Evolutionary conservation across 1,284 basidiomycete species (phyloP), one percentile per base, ranked within the genome.

Genomic region (Moesziomyces sp.): DNA sequence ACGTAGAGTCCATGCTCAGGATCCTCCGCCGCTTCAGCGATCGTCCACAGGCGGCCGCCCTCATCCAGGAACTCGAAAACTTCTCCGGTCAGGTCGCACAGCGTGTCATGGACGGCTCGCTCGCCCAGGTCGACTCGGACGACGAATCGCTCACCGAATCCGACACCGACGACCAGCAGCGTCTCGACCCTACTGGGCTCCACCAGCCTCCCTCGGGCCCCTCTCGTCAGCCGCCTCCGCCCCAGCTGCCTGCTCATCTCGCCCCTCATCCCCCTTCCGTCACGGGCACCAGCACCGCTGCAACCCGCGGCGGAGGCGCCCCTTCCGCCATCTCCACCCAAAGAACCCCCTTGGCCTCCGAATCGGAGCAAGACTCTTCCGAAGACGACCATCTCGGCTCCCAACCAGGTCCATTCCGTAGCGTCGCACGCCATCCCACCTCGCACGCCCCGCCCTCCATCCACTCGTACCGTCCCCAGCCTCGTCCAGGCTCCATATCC

Each of bases 1-100:
- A 97, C 85, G 92, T 96, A 4, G 91, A 93, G 69, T 92, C 92
- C 16, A 85, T 97, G 60, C 84, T 95, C 52, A 93, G 93, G 87
- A 92, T 92, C 16, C 85, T 94, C 64, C 88, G 90, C 69, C 92
- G 90, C 81, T 93, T 93, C 82, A 90, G 91, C 6, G 92, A 93
- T 81, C 91, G 91, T 79, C 92, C 91, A 0, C 86, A 90, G 40
- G 92, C 92, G 24, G 88, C 87, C 83, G 89, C 90, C 63, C 88
- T 93, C 57, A 90, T 93, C 23, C 87, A 89, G 73, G 94, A 97
- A 85, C 86, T 97, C n/a, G 92, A 93, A 78, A 89, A 91, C 14
- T 93, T 90, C 79, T 88, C 88, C 33, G 89, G 89, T 5, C 90
- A 90, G 83, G 88, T 90, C n/a, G 87, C 87, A 18, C 89, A 90